Base-by-base conservation (phyloP, 305 asterid genomes). In the Plantago lanceolata region DNA sequence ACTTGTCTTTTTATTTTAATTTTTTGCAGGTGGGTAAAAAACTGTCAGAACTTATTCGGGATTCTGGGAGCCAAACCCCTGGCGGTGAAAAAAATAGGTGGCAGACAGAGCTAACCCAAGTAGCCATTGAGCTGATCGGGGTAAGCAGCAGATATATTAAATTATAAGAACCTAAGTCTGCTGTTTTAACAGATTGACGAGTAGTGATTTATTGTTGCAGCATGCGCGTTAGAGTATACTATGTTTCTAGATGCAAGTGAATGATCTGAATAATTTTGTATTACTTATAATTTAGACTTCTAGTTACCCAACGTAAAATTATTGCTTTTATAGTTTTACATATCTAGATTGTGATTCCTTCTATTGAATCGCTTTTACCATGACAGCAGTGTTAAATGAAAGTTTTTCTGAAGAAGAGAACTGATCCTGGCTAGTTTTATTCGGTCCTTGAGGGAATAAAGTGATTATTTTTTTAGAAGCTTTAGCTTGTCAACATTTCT, bases 11-110 rank as follows among this genome's bases (percentile, higher is more conserved):
- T 43, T 33, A 50, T 50, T 57, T 73, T 66, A n/a, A n/a, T n/a
- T 53, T 76, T 47, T 73, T 78, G 71, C 68, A 94, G 99, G 96
- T 94, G 57, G 96, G 96, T 19, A 85, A 84, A 75, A 88, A 87
- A 70, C 82, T 94, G 29, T 86, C 99, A 26, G 99, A 94, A 78
- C 96, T 90, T 68, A 94, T 94, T 71, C 91, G 99, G 55, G 99
- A 94, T 80, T 81, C 87, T 59, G 99, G 99, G 58, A 77, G 84
- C 70, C 97, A 86, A 79, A 81, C 95, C 29, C 75, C 88, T 45
- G 85, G 91, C 63, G 80, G 85, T 63, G 97, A 94, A 78, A 94
- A 86, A 77, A 89, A 85, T 67, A 83, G 96, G 81, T 94, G 99
- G 99, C 97, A 85, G 73, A 33, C 86, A 26, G 99, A 94, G 84